Conservation (phyloP, 2,329 filamentous ascomycete genomes). For the Microsporum canis region DNA sequence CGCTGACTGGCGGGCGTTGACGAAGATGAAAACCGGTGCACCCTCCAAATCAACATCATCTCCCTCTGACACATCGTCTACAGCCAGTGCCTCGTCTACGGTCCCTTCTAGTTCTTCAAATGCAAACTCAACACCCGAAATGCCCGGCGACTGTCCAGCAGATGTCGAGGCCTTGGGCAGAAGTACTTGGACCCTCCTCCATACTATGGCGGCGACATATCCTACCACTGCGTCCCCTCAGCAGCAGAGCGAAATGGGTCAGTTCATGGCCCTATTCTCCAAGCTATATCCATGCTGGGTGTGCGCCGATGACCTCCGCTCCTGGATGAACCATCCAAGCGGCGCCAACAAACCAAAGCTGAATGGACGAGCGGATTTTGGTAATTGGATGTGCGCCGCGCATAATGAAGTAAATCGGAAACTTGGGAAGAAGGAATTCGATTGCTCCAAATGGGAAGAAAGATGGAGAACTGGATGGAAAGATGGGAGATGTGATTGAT, state of each 20-base stretch:
- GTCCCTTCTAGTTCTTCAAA: not conserved
- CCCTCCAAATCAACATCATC: conserved; percentile 16
- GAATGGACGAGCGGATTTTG: conserved; percentile 38
- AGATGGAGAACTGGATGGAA: conserved; percentile 83
- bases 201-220: conserved; percentile 81
- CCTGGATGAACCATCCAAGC: conserved; percentile 56
- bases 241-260: conserved; percentile 64
- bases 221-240: conserved; percentile 54
- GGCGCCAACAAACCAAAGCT: conserved; percentile 52
- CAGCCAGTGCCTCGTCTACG: conserved; percentile 6
- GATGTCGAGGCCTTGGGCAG: conserved; percentile 82
- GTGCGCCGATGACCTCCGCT: conserved; percentile 83
- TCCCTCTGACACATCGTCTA: conserved; percentile 24
- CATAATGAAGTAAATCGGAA: conserved; percentile 51
- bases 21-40: conserved; percentile 25
- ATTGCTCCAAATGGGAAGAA: conserved; percentile 85
- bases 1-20: conserved; percentile 37
- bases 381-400: conserved; percentile 41
- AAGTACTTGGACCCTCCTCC: conserved; percentile 84
- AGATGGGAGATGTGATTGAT: conserved; percentile 53
- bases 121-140: conserved; percentile 20
- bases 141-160: conserved; percentile 64
- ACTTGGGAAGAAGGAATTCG: conserved; percentile 80
- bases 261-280: conserved; percentile 71
- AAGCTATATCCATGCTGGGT: conserved; percentile 91